Evolutionary conservation across 129 eudicot genomes (phyloP).

Genomic region (Helianthus annuus): HanXRQr2.0-SUNRISE NC_035433.2:52679941-52680440

Average conservation of each 20-base stretch:
- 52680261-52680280: constrained; percentile 66
- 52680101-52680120: constrained; percentile 90
- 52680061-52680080: constrained; percentile 96
- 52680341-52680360: constrained; percentile 10
- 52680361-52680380: not conserved
- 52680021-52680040: constrained; percentile 86
- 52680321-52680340: constrained; percentile 55
- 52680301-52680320: constrained; percentile 41
- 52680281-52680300: constrained; percentile 55
- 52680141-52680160: constrained; percentile 94
- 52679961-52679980: not conserved
- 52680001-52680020: constrained; percentile 82
- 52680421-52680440: constrained; percentile 39
- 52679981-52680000: constrained; percentile 30
- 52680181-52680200: constrained; percentile 49
- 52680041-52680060: constrained; percentile 94
- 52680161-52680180: constrained; percentile 51
- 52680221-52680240: not conserved
- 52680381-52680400: constrained; percentile 10
- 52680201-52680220: constrained; percentile 52
- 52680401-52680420: not conserved
- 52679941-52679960: not conserved
- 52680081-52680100: constrained; percentile 81
- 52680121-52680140: constrained; percentile 94
- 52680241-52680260: constrained; percentile 8